Conservation (phyloP, 164 flowering plant genomes). For the Dillenia suffruticosa region DNA sequence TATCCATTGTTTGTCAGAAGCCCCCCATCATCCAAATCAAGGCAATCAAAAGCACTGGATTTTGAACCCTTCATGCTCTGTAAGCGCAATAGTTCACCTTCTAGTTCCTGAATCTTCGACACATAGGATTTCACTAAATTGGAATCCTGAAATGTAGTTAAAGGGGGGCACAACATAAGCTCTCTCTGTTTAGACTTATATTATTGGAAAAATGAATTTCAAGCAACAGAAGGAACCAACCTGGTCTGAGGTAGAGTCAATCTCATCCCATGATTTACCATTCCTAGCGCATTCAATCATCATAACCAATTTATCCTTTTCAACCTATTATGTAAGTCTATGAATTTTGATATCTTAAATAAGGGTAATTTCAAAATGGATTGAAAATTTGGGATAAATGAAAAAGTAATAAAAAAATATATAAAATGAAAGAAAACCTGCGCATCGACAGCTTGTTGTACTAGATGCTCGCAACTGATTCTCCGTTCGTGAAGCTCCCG, state of each 20-base stretch:
- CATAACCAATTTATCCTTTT: conserved; percentile 71
- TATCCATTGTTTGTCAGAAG: conserved; percentile 25
- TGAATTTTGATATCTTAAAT: not conserved
- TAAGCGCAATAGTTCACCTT: conserved; percentile 57
- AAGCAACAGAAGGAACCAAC: not conserved
- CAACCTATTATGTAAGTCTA: conserved; percentile 46
- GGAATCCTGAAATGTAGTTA: conserved; percentile 38
- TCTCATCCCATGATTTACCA: conserved; percentile 87
- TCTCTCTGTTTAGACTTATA: too few relatives aligned
- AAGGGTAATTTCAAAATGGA: too few relatives aligned
- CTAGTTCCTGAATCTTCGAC: conserved; percentile 75
- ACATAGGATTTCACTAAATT: conserved; percentile 62
- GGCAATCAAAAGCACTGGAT: conserved; percentile 32
- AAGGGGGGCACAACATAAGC: not conserved
- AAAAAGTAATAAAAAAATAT: too few relatives aligned
- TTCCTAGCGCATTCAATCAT: conserved; percentile 69
- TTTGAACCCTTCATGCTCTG: conserved; percentile 36
- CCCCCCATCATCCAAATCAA: conserved; percentile 61
- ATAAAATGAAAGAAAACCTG: conserved; percentile 48
- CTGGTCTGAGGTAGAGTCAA: conserved; percentile 24
- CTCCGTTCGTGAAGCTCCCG: conserved; percentile 62
- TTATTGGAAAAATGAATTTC: not conserved
- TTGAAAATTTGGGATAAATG: too few relatives aligned
- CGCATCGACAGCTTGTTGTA: conserved; percentile 74
- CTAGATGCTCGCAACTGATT: conserved; percentile 50